These are phyloP conservation scores for Penicillium sclerotigenum DNA, from an alignment of 2,329 filamentous ascomycete genomes.

Conservation along the genomic window DNA sequence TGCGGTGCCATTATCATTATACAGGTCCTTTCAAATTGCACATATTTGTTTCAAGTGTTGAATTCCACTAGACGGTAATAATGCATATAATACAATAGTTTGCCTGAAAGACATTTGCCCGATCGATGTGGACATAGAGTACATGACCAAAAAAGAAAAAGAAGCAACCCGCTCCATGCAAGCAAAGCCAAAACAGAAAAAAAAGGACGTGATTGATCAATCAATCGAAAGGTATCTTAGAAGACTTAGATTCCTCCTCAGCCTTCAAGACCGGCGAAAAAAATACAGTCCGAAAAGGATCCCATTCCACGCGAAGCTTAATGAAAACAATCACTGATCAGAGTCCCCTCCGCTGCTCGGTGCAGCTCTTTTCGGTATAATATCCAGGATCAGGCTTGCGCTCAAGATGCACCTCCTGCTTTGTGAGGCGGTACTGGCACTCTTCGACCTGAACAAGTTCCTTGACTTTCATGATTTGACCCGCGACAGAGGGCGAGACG, in stretches of 20 bases:
- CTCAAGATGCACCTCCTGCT: slow-evolving; percentile 65
- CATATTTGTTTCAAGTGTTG: slow-evolving; percentile 13
- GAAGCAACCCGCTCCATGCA: slow-evolving; percentile 15
- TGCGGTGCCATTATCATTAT: slow-evolving; percentile 17
- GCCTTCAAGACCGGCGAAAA: not conserved
- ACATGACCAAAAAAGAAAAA: slow-evolving; percentile 4
- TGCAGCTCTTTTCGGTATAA: slow-evolving; percentile 62
- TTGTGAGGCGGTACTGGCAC: slow-evolving; percentile 63
- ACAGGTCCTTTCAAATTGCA: slow-evolving; percentile 18
- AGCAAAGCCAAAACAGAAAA: slow-evolving; percentile 10
- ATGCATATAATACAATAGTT: slow-evolving; percentile 10
- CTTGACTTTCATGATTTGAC: slow-evolving; percentile 92
- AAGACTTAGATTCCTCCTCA: not conserved
- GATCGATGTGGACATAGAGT: slow-evolving; percentile 3
- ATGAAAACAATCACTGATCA: not conserved
- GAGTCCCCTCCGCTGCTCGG: slow-evolving; percentile 24
- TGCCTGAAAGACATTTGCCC: not conserved
- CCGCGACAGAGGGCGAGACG: slow-evolving; percentile 74
- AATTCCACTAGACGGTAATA: not conserved
- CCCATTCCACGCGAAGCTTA: not conserved
- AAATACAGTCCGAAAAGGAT: not conserved
- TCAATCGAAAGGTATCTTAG: not conserved
- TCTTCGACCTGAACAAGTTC: slow-evolving; percentile 82
- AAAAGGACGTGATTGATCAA: slow-evolving; percentile 1
- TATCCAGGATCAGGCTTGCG: slow-evolving; percentile 77